Percentiles rank a stretch among this genome's conserved stretches.
phyloP scores from a whole-genome alignment of 164 flowering plant species.

The Chimonanthus praecox region DNA sequence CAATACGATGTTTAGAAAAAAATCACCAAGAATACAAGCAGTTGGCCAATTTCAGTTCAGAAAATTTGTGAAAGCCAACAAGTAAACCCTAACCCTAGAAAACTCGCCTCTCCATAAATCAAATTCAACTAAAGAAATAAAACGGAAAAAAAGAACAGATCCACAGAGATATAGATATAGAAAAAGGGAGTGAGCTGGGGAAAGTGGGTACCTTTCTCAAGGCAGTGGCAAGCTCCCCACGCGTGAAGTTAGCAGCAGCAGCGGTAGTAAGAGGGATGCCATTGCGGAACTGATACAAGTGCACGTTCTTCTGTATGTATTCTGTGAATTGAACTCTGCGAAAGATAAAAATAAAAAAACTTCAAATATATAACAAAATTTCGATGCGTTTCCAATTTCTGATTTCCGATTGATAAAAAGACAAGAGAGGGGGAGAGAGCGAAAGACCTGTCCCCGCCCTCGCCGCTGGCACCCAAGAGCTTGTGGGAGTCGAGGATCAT shows the following conservation, averaged over 20 bases:
- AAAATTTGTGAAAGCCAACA: too few species aligned
- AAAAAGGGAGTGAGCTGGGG: too few species aligned
- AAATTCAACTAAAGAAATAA: too few species aligned
- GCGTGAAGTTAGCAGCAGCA: conserved; percentile 93
- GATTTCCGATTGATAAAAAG: background rate
- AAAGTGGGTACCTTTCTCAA: conserved; percentile 58
- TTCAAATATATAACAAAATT: too few species aligned
- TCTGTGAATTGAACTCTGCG: conserved; percentile 90
- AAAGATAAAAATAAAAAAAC: background rate
- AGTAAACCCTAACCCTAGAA: too few species aligned
- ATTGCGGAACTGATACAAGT: conserved; percentile 81
- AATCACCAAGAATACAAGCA: too few species aligned
- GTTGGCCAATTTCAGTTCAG: too few species aligned
- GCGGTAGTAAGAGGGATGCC: conserved; percentile 89
- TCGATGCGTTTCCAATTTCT: too few species aligned
- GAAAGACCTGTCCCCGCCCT: conserved; percentile 77
- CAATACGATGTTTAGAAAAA: too few species aligned
- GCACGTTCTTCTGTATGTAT: conserved; percentile 88
- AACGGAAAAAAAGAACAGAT: too few species aligned
- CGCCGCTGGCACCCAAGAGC: conserved; percentile 95
- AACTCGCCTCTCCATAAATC: too few species aligned
- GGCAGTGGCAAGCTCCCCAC: conserved; percentile 95
- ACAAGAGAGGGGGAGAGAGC: conserved; percentile 14
- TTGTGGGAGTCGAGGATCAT: conserved; percentile 93
- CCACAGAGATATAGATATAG: too few species aligned